phyloP scores from a whole-genome alignment of 257 asterid genomes.

The Penstemon barbatus region DNA sequence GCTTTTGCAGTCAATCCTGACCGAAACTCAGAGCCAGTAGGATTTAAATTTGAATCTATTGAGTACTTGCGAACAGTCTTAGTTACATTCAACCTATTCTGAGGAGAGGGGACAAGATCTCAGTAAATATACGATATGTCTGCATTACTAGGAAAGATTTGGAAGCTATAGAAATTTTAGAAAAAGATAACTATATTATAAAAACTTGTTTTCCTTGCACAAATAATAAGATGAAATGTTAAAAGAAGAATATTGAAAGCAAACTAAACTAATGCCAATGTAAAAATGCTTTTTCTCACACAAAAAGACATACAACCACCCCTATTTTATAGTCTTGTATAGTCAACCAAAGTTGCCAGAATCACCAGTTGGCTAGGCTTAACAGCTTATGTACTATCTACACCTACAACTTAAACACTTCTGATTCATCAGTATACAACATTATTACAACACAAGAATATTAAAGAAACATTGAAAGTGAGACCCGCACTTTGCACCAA shows the following conservation, averaged over 20 bases:
- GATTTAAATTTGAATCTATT: slow-evolving; percentile 69
- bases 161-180: slow-evolving; percentile 1
- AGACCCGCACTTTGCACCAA: background rate
- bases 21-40: slow-evolving; percentile 78
- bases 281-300: background rate
- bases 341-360: slow-evolving; percentile 11
- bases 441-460: slow-evolving; percentile 5
- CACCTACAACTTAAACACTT: slow-evolving; percentile 5
- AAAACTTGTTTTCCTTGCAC: slow-evolving; percentile 4
- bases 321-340: background rate
- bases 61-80: slow-evolving; percentile 84
- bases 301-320: slow-evolving; percentile 13
- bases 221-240: background rate
- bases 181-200: slow-evolving; percentile 9
- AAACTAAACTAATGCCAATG: slow-evolving; percentile 9
- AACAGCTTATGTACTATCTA: background rate
- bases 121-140: slow-evolving; percentile 11
- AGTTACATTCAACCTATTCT: slow-evolving; percentile 94
- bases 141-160: slow-evolving; percentile 14
- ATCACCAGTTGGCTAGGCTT: slow-evolving; percentile 11
- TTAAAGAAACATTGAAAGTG: background rate
- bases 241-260: slow-evolving; percentile 2
- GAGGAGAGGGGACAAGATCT: slow-evolving; percentile 37
- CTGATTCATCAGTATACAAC: slow-evolving; percentile 3
- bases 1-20: slow-evolving; percentile 54